Evolutionary conservation across 108 stramenopile species (phyloP).

Genomic region (Discostella stelligeroides): DNA sequence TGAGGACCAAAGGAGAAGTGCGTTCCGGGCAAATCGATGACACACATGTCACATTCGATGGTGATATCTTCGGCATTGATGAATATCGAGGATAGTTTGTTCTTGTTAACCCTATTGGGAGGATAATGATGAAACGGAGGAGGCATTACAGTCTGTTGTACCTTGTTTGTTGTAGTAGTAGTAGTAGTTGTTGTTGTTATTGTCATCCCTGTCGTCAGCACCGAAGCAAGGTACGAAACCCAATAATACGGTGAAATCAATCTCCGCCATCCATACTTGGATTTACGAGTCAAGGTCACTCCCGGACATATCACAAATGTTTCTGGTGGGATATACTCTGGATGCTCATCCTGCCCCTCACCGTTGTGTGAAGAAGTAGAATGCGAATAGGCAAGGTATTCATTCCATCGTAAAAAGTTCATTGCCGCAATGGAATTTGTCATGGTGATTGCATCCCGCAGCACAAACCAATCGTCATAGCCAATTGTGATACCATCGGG

Average conservation of each 20-base stretch:
- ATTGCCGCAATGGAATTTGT: conserved; percentile 76
- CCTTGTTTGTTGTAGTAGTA: background rate
- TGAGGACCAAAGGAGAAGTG: conserved; percentile 85
- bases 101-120: background rate
- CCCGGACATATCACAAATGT: conserved; percentile 82
- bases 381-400: conserved; percentile 70
- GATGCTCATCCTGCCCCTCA: conserved; percentile 43
- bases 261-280: conserved; percentile 34
- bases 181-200: background rate
- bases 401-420: conserved; percentile 69
- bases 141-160: too few relatives aligned
- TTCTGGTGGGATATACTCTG: conserved; percentile 62
- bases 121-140: background rate
- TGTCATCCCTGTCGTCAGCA: conserved; percentile 3
- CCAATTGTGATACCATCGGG: conserved; percentile 70
- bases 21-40: conserved; percentile 61
- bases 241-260: conserved; percentile 12
- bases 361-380: too few relatives aligned
- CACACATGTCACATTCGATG: conserved; percentile 70
- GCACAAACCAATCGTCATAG: conserved; percentile 63
- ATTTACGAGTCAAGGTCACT: conserved; percentile 38
- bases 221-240: conserved; percentile 19
- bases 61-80: conserved; percentile 83
- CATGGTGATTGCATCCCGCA: conserved; percentile 70
- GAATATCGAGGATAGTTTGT: conserved; percentile 54